Base-by-base conservation (phyloP, 2,329 filamentous ascomycete genomes). In the Ascochyta koolunga region DNA sequence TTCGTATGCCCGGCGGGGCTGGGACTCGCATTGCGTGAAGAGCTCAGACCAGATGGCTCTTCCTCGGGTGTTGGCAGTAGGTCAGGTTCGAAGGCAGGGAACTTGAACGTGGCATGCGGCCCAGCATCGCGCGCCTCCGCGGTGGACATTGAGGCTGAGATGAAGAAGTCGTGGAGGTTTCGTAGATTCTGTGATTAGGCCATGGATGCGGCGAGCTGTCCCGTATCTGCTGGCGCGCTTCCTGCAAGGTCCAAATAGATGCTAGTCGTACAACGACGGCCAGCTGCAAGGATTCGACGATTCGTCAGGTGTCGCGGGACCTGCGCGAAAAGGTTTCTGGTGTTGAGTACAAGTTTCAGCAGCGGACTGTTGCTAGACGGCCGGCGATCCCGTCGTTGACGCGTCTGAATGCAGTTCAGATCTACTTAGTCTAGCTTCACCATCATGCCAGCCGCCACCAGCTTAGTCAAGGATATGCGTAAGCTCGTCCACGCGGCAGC, bases 21-120 rank as follows among this genome's bases (percentile, higher is more conserved):
- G 35, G 72, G 72, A 50, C 70, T 74, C 21, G 67, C 45, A 18
- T 65, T 62, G 43, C 71, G 69, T 53, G 72, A 73, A 16, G 71
- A 72, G 55, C 56, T 72, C 50, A 65, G 59, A 49, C 69, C 67
- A 35, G 64, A 68, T n/a, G 67, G 60, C 51, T 73, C 69, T 54
- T 75, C 72, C 42, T 75, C 67, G 36, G 74, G 70, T 44, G 69
- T 72, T 13, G 74, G 74, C 18, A 76, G 66, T 42, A 76, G 64
- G 29, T 79, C 75, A 31, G 72, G 74, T 56, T 76, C 72, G 60
- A 80, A 76, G 58, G 78, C 69, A 33, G 78, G 78, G 64, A 80
- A 80, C 56, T 77, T 77, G 66, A 76, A 76, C 11, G 71, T 79
- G 58, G 70, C 61, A 32, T 70, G 63, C 46, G 71, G 60, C 49